Evolutionary conservation across 2,329 filamentous ascomycete species (phyloP).

Genomic region (Pseudonectria buxi): DNA sequence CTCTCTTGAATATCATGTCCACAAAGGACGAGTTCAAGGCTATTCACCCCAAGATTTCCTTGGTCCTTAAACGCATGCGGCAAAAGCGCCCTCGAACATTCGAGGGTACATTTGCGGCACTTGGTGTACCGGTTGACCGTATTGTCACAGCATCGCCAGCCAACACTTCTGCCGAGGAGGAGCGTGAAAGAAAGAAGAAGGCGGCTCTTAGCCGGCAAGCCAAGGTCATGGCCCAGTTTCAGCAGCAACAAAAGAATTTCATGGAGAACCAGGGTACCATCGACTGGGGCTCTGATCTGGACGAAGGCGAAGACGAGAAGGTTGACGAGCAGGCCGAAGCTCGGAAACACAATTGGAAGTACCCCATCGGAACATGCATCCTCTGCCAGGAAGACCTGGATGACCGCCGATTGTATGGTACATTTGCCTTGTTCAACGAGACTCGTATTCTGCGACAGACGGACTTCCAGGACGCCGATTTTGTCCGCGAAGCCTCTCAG

Average conservation of each 20-base stretch:
- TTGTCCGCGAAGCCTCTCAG: conserved; percentile 73
- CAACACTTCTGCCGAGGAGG: conserved; percentile 58
- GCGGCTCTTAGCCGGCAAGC: conserved; percentile 85
- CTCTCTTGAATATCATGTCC: conserved; percentile 55
- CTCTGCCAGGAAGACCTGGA: conserved; percentile 94
- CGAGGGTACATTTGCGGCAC: conserved; percentile 55
- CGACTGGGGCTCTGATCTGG: conserved; percentile 76
- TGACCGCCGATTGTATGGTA: conserved; percentile 82
- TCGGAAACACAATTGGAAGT: conserved; percentile 67
- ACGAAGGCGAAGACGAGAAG: conserved; percentile 68
- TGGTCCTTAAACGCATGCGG: conserved; percentile 78
- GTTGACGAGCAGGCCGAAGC: conserved; percentile 51
- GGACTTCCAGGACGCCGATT: conserved; percentile 71
- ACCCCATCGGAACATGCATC: conserved; percentile 88
- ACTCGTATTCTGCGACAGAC: conserved; percentile 85
- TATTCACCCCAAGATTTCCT: conserved; percentile 75
- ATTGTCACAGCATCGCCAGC: conserved; percentile 81
- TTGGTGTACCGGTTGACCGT: conserved; percentile 66
- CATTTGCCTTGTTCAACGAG: conserved; percentile 82
- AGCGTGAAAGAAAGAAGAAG: conserved; percentile 79
- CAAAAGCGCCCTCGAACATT: conserved; percentile 74
- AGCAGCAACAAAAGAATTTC: conserved; percentile 94
- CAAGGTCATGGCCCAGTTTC: conserved; percentile 94
- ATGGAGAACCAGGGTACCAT: conserved; percentile 80
- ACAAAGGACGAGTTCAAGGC: conserved; percentile 69